These are phyloP conservation scores for Pseudoscleropodium purum DNA, from an alignment of 225 moss, liverwort and hornwort genomes.

Conservation along the genomic window DNA sequence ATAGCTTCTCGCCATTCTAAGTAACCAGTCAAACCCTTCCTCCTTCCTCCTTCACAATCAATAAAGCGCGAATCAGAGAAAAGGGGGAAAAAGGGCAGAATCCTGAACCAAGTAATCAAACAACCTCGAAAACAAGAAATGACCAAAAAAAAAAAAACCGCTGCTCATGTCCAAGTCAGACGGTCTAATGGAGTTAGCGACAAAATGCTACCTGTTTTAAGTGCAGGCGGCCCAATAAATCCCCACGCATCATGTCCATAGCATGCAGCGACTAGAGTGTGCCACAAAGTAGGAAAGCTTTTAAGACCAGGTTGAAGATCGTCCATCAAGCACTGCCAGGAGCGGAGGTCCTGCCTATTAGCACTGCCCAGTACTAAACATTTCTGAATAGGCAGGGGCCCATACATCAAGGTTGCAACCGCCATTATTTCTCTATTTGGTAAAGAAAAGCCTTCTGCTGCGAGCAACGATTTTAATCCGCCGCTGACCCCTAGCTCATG, in stretches of 20 bases:
- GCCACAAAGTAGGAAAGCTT: conserved; percentile 76
- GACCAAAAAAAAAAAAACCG: not conserved
- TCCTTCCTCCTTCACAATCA: conserved; percentile 35
- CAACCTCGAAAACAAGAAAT: not conserved
- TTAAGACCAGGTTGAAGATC: conserved; percentile 64
- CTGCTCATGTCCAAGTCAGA: not conserved
- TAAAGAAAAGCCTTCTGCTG: conserved; percentile 50
- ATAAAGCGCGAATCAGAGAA: conserved; percentile 5
- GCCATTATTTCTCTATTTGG: conserved; percentile 61
- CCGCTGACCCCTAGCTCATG: conserved; percentile 24
- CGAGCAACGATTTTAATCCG: conserved; percentile 36
- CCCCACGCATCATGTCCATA: conserved; percentile 54
- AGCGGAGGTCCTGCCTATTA: conserved; percentile 47
- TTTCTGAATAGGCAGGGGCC: conserved; percentile 66
- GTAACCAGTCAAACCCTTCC: conserved; percentile 56
- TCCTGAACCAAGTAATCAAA: not conserved
- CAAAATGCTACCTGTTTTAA: conserved; percentile 40
- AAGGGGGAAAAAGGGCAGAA: not conserved
- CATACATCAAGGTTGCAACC: conserved; percentile 84
- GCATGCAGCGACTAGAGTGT: conserved; percentile 54
- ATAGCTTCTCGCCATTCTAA: conserved; percentile 74
- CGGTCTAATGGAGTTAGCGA: not conserved
- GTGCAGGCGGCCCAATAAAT: conserved; percentile 31
- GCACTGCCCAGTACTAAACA: conserved; percentile 54
- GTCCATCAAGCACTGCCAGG: conserved; percentile 73